phyloP scores from a whole-genome alignment of 768 basidiomycete species.

The Nidularia sp. region DNA sequence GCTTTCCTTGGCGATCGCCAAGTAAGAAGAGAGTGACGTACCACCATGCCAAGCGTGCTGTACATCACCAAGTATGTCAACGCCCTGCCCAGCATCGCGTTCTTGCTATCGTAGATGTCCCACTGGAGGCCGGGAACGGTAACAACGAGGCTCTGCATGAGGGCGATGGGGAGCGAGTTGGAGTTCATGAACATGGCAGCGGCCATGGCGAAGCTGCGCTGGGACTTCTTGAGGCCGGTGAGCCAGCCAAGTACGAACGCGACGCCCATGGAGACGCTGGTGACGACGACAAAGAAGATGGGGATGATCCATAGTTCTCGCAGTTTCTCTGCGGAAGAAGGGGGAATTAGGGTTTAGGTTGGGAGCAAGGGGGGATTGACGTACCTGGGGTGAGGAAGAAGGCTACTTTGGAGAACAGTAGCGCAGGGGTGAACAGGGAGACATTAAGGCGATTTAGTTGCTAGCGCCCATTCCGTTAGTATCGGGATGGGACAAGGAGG shows the following conservation, averaged over 20 bases:
- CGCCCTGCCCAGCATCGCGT: constrained; percentile 90
- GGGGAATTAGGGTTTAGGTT: background rate
- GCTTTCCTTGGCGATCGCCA: background rate
- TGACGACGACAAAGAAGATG: constrained; percentile 79
- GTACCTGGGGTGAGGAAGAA: constrained; percentile 81
- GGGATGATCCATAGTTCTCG: constrained; percentile 83
- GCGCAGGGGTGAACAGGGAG: constrained; percentile 82
- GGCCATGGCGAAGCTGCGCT: constrained; percentile 79
- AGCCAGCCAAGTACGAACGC: constrained; percentile 60
- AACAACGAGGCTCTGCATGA: constrained; percentile 86
- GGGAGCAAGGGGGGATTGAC: constrained; percentile 7
- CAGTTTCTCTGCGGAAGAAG: constrained; percentile 53
- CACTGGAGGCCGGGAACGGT: constrained; percentile 82
- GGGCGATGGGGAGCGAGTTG: constrained; percentile 90
- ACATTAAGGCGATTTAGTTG: constrained; percentile 82
- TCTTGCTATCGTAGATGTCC: constrained; percentile 73
- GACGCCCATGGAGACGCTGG: constrained; percentile 62
- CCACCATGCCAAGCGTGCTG: constrained; percentile 94
- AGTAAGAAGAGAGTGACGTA: constrained; percentile 30
- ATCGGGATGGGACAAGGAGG: background rate
- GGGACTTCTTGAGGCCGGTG: constrained; percentile 68
- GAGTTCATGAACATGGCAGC: constrained; percentile 92
- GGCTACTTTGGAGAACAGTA: constrained; percentile 93
- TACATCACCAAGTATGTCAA: constrained; percentile 89
- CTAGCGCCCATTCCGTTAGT: constrained; percentile 28